These are phyloP conservation scores for Chaetoceros tenuissimus DNA, from an alignment of 108 stramenopile species.

Conservation along the genomic window DNA sequence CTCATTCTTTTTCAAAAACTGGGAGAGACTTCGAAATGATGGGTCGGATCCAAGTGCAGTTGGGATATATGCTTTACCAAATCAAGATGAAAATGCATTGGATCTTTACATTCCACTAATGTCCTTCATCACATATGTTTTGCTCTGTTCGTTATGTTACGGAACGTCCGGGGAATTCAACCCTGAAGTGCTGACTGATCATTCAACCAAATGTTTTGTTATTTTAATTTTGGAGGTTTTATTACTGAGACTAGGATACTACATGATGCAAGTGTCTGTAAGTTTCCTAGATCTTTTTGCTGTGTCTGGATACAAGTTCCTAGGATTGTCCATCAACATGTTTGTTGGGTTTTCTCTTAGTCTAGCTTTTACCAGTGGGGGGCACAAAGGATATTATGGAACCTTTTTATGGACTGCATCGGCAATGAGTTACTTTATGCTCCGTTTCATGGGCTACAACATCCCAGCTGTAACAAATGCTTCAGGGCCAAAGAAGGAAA, in stretches of 20 bases:
- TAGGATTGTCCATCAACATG: constrained; percentile 78
- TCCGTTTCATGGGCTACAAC: constrained; percentile 84
- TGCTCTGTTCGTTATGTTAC: constrained; percentile 86
- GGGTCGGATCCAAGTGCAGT: neutral
- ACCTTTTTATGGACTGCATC: constrained; percentile 78
- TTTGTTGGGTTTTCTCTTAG: constrained; percentile 53
- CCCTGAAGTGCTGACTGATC: constrained; percentile 87
- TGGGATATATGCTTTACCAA: constrained; percentile 59
- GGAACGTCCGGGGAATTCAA: constrained; percentile 84
- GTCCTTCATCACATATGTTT: constrained; percentile 91
- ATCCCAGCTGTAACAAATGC: constrained; percentile 53
- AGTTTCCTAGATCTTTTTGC: constrained; percentile 63
- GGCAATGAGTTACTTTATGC: constrained; percentile 70
- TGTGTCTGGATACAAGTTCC: constrained; percentile 88
- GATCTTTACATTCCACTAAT: constrained; percentile 97
- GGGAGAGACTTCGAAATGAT: constrained; percentile 53
- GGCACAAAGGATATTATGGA: constrained; percentile 66
- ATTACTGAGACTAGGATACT: constrained; percentile 83
- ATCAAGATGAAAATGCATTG: constrained; percentile 89
- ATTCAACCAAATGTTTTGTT: constrained; percentile 79
- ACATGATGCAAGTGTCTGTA: constrained; percentile 71
- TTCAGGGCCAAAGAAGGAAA: constrained; percentile 70
- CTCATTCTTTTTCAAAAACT: constrained; percentile 73
- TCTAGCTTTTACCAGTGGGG: constrained; percentile 37
- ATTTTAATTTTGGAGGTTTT: constrained; percentile 86